phyloP scores from a whole-genome alignment of 164 flowering plant genomes.

The Nelumbo lutea region DNA sequence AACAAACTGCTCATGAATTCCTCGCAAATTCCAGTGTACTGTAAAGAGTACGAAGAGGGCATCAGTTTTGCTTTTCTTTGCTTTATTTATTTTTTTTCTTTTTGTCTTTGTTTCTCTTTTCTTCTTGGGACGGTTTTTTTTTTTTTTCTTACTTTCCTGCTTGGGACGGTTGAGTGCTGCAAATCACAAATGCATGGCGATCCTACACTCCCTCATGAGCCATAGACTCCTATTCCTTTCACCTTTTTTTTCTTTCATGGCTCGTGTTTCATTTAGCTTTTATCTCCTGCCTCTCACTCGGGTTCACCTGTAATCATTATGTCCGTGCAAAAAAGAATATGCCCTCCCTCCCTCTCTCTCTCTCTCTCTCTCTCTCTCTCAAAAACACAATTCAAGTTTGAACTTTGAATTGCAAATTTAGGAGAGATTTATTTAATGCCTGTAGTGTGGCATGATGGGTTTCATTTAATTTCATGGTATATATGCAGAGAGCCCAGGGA shows the following conservation, averaged over 20 bases:
- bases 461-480: conserved; percentile 14
- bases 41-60: conserved; percentile 29
- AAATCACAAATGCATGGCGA: conserved; percentile 38
- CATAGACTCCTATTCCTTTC: conserved; percentile 3
- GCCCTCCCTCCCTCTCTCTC: conserved; percentile 1
- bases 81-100: conserved; percentile 1
- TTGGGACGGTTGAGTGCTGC: conserved; percentile 17
- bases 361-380: conserved; percentile 5
- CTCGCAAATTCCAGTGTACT: conserved; percentile 29
- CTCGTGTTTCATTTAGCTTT: conserved; percentile 6
- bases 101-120: conserved; percentile 10
- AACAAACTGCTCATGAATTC: conserved; percentile 25
- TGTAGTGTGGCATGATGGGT: not conserved
- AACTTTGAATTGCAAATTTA: not conserved
- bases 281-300: conserved; percentile 9
- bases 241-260: conserved; percentile 6
- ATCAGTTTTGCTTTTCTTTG: conserved; percentile 10
- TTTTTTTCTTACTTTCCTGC: conserved; percentile 17
- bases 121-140: conserved; percentile 12
- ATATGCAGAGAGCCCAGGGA: conserved; percentile 54
- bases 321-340: conserved; percentile 5
- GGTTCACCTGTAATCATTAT: conserved; percentile 13
- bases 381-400: not conserved
- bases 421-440: conserved; percentile 5
- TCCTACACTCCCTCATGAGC: conserved; percentile 8